Evolutionary conservation across 352 stramenopile genomes (phyloP).

Genomic region (Phytophthora cajani): DNA sequence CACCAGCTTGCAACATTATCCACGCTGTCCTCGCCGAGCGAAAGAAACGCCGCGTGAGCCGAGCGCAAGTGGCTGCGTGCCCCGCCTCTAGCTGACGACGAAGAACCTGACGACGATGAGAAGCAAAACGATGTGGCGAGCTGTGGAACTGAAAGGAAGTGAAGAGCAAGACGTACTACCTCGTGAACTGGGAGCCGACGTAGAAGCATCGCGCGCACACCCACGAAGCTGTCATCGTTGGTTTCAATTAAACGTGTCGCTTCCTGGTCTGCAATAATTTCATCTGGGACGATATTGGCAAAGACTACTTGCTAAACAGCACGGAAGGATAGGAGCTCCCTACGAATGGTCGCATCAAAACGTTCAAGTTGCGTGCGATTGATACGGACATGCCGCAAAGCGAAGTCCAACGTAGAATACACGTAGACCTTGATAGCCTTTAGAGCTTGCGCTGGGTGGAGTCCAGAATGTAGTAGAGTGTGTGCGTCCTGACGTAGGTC

Average conservation of each 20-base stretch:
- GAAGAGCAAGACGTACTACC: constrained; percentile 6
- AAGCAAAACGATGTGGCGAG: not conserved
- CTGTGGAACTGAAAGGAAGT: not conserved
- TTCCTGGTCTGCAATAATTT: constrained; percentile 26
- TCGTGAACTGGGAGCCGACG: constrained; percentile 30
- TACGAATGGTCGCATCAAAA: no score
- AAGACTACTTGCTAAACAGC: constrained; percentile 25
- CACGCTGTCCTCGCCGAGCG: no score
- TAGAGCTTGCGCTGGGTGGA: no score
- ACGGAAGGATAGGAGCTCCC: not conserved
- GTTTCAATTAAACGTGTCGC: constrained; percentile 22
- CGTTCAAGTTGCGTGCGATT: no score
- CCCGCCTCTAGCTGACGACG: not conserved
- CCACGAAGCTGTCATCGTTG: constrained; percentile 11
- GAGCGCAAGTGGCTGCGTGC: no score
- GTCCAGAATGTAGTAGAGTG: no score
- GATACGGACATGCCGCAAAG: no score
- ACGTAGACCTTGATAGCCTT: no score
- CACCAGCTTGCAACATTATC: not conserved
- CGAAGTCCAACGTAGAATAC: no score
- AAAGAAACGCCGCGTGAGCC: no score
- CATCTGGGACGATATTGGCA: constrained; percentile 30
- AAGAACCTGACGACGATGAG: not conserved
- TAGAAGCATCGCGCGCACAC: constrained; percentile 18
- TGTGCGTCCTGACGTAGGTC: no score